Evolutionary conservation across 352 stramenopile species (phyloP), one percentile per base, ranked within the genome.

Genomic region (Globisporangium yorkense): DNA sequence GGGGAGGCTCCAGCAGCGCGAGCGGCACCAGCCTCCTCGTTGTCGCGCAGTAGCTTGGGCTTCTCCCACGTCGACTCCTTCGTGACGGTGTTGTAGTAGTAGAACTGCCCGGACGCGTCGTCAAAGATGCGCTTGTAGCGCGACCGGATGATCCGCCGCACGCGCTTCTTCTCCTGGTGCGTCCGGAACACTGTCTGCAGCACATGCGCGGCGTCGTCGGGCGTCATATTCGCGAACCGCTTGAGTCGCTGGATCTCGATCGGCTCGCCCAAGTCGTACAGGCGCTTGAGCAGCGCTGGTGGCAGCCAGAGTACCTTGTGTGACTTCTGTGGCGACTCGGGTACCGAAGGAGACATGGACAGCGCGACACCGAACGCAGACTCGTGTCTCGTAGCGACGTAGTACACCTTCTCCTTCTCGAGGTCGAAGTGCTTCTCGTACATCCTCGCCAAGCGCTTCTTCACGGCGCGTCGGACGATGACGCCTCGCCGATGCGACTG

Each of bases 351-450:
- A 20, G 51, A 5, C 24, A 41, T 3, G 44, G 37, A n/a, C 45
- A 18, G 6, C 10, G 31, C n/a, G 33, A 75, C 45, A 37, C 51
- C 39, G 31, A 59, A 48, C 31, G 49, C 37, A 24, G 45, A 21
- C 3, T 59, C 56, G 21, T 51, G 52, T 13, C 72, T 61, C 5
- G 64, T 15, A 6, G 10, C 63, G 40, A 77, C 61, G 59, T 92
- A 79, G 53, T 80, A 92, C 5, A 84, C 66, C 4, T 61, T 60
- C 43, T 81, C 76, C 10, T 73, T 81, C 48, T 84, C 61, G 20
- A 82, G 33, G 53, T 90, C 75, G 18, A 83, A 83, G 39, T 88
- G 81, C 56, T 89, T 89, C 53, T 89, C 80, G 59, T 87, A 92
- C 51, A 65, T 70, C 7, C 24, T 50, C 1, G 57, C 41, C 8